Evolutionary conservation across 176 grass and related monocot species (phyloP).

Genomic region (Triticum turgidum): DNA sequence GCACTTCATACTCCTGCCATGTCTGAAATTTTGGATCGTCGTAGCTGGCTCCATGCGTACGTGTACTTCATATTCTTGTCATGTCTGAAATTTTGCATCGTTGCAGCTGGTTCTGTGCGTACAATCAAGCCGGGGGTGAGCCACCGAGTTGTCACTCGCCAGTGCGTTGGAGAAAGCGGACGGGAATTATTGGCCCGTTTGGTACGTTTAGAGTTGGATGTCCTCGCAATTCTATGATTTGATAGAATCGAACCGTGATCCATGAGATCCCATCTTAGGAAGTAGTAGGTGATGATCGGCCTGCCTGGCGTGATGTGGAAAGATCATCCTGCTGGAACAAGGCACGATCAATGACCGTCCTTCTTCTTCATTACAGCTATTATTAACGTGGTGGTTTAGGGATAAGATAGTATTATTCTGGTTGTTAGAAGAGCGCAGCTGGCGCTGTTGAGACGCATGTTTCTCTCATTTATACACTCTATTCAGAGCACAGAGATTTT

Average conservation of each 20-base stretch:
- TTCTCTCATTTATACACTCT: not conserved
- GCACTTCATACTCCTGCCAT: not conserved
- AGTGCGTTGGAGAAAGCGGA: not conserved
- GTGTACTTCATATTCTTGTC: not conserved
- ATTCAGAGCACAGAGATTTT: not conserved
- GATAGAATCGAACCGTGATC: not conserved
- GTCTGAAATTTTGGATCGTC: conserved; percentile 5
- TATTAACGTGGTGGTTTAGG: not conserved
- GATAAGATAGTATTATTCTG: not conserved
- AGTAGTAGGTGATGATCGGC: conserved; percentile 27
- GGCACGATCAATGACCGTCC: not conserved
- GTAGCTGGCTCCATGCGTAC: conserved; percentile 12
- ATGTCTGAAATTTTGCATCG: not conserved
- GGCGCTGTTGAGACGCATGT: not conserved
- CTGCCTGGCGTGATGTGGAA: not conserved
- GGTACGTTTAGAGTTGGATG: not conserved
- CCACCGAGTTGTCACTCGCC: not conserved
- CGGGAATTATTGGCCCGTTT: not conserved
- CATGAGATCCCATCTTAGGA: not conserved
- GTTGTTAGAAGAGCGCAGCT: not conserved
- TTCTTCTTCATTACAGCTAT: not conserved
- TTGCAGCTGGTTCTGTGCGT: conserved; percentile 24
- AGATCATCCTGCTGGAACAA: not conserved
- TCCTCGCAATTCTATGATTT: not conserved
- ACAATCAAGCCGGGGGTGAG: not conserved